Evolutionary conservation across 805 yeast genomes (phyloP).

Genomic region (Suhomyces kilbournensis): DNA sequence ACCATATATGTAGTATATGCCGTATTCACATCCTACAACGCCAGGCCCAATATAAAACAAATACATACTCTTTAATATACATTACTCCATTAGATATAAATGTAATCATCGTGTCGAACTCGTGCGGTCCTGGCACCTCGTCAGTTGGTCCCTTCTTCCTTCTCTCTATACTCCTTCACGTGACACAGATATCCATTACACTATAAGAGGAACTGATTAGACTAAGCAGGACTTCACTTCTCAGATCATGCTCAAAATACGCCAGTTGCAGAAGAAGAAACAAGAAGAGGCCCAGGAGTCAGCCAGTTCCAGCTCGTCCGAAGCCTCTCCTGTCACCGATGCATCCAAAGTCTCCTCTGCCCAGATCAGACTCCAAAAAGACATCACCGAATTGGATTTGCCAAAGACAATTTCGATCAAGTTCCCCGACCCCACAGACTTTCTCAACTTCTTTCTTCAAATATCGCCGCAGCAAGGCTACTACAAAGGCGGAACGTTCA

Average conservation of each 20-base stretch:
- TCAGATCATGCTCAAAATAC: constrained; percentile 42
- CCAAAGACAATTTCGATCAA: constrained; percentile 54
- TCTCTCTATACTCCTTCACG: not conserved
- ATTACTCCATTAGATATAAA: too few relatives aligned
- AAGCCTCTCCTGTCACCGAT: not conserved
- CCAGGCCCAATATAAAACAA: too few relatives aligned
- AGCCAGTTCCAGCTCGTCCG: constrained; percentile 10
- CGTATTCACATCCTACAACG: not conserved
- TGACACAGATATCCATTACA: not conserved
- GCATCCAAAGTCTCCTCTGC: constrained; percentile 46
- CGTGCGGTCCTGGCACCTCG: too few relatives aligned
- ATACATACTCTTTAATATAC: too few relatives aligned
- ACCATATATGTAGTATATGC: too few relatives aligned
- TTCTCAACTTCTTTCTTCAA: constrained; percentile 57
- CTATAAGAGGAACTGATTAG: not conserved
- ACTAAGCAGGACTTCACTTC: not conserved
- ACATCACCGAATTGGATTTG: constrained; percentile 64
- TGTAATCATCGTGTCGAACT: too few relatives aligned
- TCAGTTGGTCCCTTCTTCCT: too few relatives aligned
- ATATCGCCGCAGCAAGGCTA: constrained; percentile 71
- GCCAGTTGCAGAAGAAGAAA: constrained; percentile 57
- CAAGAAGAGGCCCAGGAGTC: constrained; percentile 37
- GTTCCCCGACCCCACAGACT: constrained; percentile 52
- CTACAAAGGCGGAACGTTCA: constrained; percentile 66
- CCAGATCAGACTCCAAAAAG: constrained; percentile 72